phyloP scores from a whole-genome alignment of 805 yeast genomes.

The Saccharomycopsis capsularis region DNA sequence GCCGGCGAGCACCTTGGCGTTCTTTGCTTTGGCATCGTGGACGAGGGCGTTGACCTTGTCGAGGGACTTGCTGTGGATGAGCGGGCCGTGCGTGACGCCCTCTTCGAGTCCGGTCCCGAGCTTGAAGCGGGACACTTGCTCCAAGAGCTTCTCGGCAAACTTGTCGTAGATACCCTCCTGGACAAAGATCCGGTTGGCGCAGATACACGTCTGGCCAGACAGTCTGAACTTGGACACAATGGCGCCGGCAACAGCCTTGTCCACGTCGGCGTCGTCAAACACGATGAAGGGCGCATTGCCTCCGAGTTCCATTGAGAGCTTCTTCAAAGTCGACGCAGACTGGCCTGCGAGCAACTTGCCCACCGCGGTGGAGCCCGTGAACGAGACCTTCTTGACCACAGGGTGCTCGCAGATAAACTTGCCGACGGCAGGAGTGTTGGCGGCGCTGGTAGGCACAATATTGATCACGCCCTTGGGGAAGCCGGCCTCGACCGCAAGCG shows the following conservation, averaged over 20 bases:
- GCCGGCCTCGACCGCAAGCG: slow-evolving; percentile 58
- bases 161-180: slow-evolving; percentile 60
- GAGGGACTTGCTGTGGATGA: slow-evolving; percentile 58
- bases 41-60: slow-evolving; percentile 56
- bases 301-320: slow-evolving; percentile 67
- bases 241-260: slow-evolving; percentile 59
- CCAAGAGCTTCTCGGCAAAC: slow-evolving; percentile 44
- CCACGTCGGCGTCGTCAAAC: slow-evolving; percentile 66
- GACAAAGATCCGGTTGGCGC: slow-evolving; percentile 66
- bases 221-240: slow-evolving; percentile 65
- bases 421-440: slow-evolving; percentile 43
- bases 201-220: slow-evolving; percentile 76
- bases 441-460: slow-evolving; percentile 41
- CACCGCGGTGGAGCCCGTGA: slow-evolving; percentile 72
- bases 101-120: slow-evolving; percentile 58
- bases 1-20: slow-evolving; percentile 59
- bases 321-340: slow-evolving; percentile 56
- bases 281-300: slow-evolving; percentile 78
- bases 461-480: slow-evolving; percentile 65
- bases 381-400: slow-evolving; percentile 57
- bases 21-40: slow-evolving; percentile 56
- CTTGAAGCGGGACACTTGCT: slow-evolving; percentile 36
- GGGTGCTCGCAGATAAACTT: slow-evolving; percentile 49
- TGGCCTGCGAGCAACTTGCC: slow-evolving; percentile 63
- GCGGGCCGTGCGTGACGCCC: slow-evolving; percentile 68